A percentile compares a stretch with the other conserved stretches of the same genome.
These are phyloP conservation scores for Pyrenophora teres DNA, from an alignment of 2,329 filamentous ascomycete genomes.

Conservation along the genomic window DNA sequence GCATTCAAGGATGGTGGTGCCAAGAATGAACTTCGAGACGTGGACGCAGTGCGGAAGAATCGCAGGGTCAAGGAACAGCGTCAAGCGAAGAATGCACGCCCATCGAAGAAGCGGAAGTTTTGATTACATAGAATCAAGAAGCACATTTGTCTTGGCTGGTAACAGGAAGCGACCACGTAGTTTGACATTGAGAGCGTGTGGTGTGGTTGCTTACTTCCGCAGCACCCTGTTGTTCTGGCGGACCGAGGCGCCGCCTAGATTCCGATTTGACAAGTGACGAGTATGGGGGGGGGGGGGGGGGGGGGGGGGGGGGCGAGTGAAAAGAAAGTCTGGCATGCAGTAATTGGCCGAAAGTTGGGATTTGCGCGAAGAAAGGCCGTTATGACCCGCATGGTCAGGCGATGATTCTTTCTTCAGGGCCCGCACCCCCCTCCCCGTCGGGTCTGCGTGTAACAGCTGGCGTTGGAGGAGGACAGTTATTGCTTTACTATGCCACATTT, in stretches of 20 bases:
- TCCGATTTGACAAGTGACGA: conserved; percentile 9
- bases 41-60: conserved; percentile 83
- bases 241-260: conserved; percentile 12
- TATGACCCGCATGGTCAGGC: conserved; percentile 17
- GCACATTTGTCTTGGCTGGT: conserved; percentile 1
- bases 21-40: conserved; percentile 79
- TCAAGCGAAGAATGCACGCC: conserved; percentile 86
- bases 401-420: conserved; percentile 8
- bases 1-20: conserved; percentile 72
- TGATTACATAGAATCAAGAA: conserved; percentile 30
- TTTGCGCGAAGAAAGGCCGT: conserved; percentile 14
- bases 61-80: conserved; percentile 76
- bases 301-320: conserved; percentile 4
- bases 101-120: conserved; percentile 63
- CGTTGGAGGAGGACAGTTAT: conserved; percentile 8
- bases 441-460: conserved; percentile 11
- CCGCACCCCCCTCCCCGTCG: conserved; percentile 12
- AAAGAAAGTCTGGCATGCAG: conserved; percentile 5
- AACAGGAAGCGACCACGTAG: conserved; percentile 11
- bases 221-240: conserved; percentile 1
- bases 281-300: not conserved
- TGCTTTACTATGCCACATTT: conserved; percentile 28
- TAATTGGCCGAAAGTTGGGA: conserved; percentile 8
- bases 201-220: no score
- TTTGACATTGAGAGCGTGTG: conserved; percentile 5